These are phyloP conservation scores for Aplosporella prunicola DNA, from an alignment of 2,329 filamentous ascomycete species.

Conservation along the genomic window DNA sequence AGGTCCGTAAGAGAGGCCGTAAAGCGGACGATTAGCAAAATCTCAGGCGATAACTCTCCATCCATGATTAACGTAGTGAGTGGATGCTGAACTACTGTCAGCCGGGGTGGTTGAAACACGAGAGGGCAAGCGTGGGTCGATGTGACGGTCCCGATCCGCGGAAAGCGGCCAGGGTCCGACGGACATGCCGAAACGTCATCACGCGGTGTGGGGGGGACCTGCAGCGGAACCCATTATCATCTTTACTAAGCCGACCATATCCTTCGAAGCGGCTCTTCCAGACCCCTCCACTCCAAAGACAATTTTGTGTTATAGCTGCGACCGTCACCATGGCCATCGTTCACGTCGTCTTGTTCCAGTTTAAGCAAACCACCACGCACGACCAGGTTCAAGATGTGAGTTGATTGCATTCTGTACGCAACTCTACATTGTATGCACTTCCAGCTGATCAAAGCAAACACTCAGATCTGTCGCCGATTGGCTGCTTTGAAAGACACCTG, in stretches of 20 bases:
- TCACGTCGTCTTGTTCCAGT: conserved; percentile 61
- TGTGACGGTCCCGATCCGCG: too few relatives aligned
- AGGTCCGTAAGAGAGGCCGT: conserved; percentile 77
- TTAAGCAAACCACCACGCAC: conserved; percentile 43
- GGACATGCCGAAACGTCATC: background rate
- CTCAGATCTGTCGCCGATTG: conserved; percentile 48
- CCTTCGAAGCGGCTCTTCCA: background rate
- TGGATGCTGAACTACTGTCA: background rate
- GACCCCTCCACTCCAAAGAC: background rate
- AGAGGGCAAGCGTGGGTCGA: too few relatives aligned
- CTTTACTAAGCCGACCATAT: background rate
- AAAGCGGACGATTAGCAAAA: conserved; percentile 71
- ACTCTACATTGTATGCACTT: conserved; percentile 8
- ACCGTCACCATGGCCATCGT: conserved; percentile 48
- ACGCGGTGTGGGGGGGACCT: background rate
- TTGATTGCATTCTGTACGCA: background rate
- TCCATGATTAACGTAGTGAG: too few relatives aligned
- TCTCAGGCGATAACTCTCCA: conserved; percentile 14
- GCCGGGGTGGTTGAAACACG: background rate
- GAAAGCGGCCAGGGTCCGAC: too few relatives aligned
- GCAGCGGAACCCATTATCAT: background rate
- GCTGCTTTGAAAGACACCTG: conserved; percentile 49
- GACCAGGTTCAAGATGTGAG: conserved; percentile 49
- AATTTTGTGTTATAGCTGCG: too few relatives aligned
- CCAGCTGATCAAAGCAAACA: background rate